Base-by-base conservation (phyloP, 2,329 filamentous ascomycete species). In the Diaporthe sp. region DNA sequence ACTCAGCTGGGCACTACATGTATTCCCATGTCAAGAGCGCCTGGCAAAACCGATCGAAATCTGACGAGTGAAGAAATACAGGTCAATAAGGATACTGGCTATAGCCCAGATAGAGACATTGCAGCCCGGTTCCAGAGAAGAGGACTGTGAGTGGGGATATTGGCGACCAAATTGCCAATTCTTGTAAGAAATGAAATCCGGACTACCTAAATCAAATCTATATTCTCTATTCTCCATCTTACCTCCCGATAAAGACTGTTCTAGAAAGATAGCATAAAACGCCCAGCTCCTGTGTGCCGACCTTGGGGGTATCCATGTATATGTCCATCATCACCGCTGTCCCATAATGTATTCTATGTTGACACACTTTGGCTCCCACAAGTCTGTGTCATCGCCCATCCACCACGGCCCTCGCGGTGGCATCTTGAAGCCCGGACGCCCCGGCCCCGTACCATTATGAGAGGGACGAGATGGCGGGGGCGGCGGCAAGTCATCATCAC, bases 301-400 rank as follows among this genome's bases (percentile, higher is more conserved):
- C 31, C 44, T 42, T 42, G 25, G 3, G 28, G 53, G 53, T 51
- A 59, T 69, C 42, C 37, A 74, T 39, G 37, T 28, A 46, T 9
- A 53, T 13, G 4, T 17, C 25, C 12, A 12, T 58, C 49, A 57
- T 61, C 57, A 67, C 7, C 62, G 39, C 51, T 73, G 55, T 59
- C 73, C 73, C 73, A 77, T 77, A 28, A 78, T 77, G 58, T 70
- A 77, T 17, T 69, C 65, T 42, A 73, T 62, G 34, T 70, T 76
- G 1, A 81, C 76, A 61, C 79, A 81, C 76, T 78, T 81, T 46
- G 81, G 81, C 76, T 80, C 79, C 79, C 80, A 82, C 62, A 82
- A 76, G 75, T 81, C 80, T 25, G 77, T 77, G 19, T 82, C 80
- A 74, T 79, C 79, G 37, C 74, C 77, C 78, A 79, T 79, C 76